These are phyloP conservation scores for Tylopilus intermedius DNA, from an alignment of 768 basidiomycete genomes.

Conservation along the genomic window DNA sequence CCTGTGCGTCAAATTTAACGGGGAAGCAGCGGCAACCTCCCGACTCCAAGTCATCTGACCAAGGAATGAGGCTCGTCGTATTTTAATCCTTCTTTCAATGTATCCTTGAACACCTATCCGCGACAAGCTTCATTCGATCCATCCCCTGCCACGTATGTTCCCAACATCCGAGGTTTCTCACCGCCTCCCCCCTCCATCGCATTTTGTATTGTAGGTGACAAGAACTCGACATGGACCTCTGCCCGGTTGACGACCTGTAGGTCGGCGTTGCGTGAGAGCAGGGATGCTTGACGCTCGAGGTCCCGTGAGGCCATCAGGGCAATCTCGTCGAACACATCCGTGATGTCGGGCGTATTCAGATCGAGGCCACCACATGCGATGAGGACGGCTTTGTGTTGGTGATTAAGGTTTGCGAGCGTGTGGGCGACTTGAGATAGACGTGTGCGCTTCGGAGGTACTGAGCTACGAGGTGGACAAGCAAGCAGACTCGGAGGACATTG, in stretches of 20 bases:
- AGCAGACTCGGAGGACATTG: slow-evolving; percentile 31
- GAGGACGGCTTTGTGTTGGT: slow-evolving; percentile 64
- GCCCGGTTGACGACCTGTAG: no score
- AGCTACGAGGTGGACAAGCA: slow-evolving; percentile 47
- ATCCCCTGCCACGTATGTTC: slow-evolving; percentile 32
- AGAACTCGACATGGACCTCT: slow-evolving; percentile 62
- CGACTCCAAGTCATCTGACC: slow-evolving; percentile 37
- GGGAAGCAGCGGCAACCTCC: neutral
- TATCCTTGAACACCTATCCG: slow-evolving; percentile 60
- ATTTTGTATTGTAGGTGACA: slow-evolving; percentile 59
- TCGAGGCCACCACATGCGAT: slow-evolving; percentile 71
- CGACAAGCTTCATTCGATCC: slow-evolving; percentile 76
- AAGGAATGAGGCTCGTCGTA: neutral
- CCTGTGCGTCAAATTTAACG: slow-evolving; percentile 22
- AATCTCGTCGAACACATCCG: slow-evolving; percentile 66
- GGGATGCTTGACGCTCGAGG: slow-evolving; percentile 39
- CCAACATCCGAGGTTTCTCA: slow-evolving; percentile 43
- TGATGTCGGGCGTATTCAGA: slow-evolving; percentile 58
- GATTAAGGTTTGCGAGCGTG: slow-evolving; percentile 48
- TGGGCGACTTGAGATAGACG: slow-evolving; percentile 60
- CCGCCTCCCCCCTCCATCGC: slow-evolving; percentile 59
- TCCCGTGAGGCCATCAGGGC: slow-evolving; percentile 50
- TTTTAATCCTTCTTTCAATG: slow-evolving; percentile 31
- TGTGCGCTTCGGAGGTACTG: slow-evolving; percentile 63
- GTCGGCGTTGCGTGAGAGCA: no score